Conservation (phyloP, 192 early-diverging fungal species). For the Rhizoclosmatium sp. region DNA sequence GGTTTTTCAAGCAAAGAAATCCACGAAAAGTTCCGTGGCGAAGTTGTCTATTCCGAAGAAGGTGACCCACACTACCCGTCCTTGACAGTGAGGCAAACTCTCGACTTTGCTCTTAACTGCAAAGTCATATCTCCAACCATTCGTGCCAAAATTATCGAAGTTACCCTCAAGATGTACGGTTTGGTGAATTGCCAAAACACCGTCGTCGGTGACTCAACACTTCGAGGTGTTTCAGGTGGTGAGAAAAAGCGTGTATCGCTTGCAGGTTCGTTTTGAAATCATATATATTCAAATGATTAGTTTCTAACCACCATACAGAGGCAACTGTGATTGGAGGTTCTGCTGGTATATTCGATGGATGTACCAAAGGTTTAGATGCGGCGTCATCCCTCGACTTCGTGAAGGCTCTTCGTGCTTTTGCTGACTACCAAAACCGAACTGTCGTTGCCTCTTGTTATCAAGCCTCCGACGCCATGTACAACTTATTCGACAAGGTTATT, state of each 20-base stretch:
- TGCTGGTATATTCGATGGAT: constrained; percentile 64
- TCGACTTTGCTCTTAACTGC: constrained; percentile 79
- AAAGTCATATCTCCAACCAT: constrained; percentile 58
- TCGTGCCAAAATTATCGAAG: constrained; percentile 58
- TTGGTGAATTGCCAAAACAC: constrained; percentile 48
- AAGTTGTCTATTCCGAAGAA: constrained; percentile 83
- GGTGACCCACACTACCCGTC: constrained; percentile 82
- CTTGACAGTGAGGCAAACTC: constrained; percentile 80
- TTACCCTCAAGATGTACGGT: constrained; percentile 47
- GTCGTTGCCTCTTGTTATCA: constrained; percentile 58
- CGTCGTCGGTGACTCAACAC: constrained; percentile 72
- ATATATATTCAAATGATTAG: background rate
- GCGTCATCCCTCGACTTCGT: constrained; percentile 84
- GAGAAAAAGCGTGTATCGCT: constrained; percentile 90
- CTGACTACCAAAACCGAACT: constrained; percentile 65
- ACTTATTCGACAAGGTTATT: constrained; percentile 66
- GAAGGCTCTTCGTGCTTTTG: constrained; percentile 74
- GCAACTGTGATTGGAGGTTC: constrained; percentile 47
- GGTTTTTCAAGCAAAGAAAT: constrained; percentile 71
- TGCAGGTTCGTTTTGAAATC: constrained; percentile 70
- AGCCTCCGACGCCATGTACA: constrained; percentile 78
- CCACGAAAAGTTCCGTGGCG: constrained; percentile 68
- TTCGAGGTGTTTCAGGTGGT: constrained; percentile 82
- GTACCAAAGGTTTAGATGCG: constrained; percentile 79
- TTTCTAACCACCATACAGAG: constrained; percentile 39